phyloP scores from a whole-genome alignment of 2,329 filamentous ascomycete species.

The Aspergillus sclerotialis region DNA sequence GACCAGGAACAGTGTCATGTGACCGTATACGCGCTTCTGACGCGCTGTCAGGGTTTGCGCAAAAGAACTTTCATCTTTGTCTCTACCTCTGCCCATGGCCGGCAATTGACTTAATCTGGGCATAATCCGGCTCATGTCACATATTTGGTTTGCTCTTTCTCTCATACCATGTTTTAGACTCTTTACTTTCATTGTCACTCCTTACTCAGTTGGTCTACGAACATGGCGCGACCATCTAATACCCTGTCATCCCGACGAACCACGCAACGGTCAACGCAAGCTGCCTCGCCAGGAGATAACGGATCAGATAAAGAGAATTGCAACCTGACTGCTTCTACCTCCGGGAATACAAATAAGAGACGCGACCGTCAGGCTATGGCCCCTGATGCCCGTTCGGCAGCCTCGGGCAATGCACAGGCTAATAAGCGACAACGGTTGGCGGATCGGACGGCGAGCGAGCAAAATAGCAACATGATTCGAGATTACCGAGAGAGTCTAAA shows the following conservation, averaged over 20 bases:
- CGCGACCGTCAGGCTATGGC: constrained; percentile 34
- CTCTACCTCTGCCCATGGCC: no score
- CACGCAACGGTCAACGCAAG: constrained; percentile 12
- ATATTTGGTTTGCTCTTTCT: no score
- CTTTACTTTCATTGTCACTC: no score
- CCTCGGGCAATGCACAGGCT: constrained; percentile 5
- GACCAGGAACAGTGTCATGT: constrained; percentile 6
- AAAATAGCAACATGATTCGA: no score
- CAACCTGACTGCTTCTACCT: constrained; percentile 13
- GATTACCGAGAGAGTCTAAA: no score
- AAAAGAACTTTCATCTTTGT: no score
- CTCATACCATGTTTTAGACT: no score
- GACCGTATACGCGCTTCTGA: constrained; percentile 1
- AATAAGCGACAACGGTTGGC: constrained; percentile 42
- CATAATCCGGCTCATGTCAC: no score
- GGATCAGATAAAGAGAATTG: constrained; percentile 48
- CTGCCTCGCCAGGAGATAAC: constrained; percentile 24
- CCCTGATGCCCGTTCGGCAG: constrained; percentile 13
- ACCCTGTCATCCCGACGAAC: neutral
- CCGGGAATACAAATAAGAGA: constrained; percentile 29
- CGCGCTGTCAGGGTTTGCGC: no score
- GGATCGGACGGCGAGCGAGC: constrained; percentile 23
- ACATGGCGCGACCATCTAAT: constrained; percentile 20
- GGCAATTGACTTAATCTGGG: no score
- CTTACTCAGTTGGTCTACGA: constrained; percentile 6